Conservation (phyloP, 371 early-diverging fungal species). For the Mortierella sp. region DNA sequence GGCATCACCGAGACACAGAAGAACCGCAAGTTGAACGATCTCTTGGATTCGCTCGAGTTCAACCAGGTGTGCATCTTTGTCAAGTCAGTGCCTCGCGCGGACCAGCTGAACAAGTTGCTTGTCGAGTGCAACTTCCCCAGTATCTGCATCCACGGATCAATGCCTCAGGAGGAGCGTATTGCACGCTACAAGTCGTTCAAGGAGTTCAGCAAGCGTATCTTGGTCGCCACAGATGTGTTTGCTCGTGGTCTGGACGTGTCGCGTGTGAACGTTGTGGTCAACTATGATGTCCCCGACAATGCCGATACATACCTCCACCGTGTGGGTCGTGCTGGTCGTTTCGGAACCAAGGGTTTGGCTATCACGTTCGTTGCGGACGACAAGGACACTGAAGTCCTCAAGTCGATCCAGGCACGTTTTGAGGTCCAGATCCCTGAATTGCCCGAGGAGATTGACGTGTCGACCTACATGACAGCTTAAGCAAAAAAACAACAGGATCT, state of each 20-base stretch:
- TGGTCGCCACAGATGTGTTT: conserved; percentile 99
- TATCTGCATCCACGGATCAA: conserved; percentile 92
- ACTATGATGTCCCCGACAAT: conserved; percentile 97
- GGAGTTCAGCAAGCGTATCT: conserved; percentile 91
- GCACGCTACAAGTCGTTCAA: conserved; percentile 96
- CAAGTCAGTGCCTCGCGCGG: conserved; percentile 90
- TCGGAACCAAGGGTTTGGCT: conserved; percentile 99
- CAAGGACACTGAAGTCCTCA: conserved; percentile 84
- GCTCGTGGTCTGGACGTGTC: conserved; percentile 99
- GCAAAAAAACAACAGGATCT: too few relatives aligned
- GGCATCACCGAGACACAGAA: conserved; percentile 89
- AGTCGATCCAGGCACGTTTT: conserved; percentile 95
- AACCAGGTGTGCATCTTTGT: conserved; percentile 99
- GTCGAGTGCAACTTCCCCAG: conserved; percentile 93
- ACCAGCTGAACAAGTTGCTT: conserved; percentile 88
- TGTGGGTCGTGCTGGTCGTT: conserved; percentile 99
- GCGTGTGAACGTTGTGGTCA: conserved; percentile 99
- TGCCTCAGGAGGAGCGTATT: conserved; percentile 92
- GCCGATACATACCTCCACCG: conserved; percentile 98
- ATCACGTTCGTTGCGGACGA: conserved; percentile 96
- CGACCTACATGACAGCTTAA: conserved; percentile 69
- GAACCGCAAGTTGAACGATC: conserved; percentile 92
- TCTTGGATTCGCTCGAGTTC: conserved; percentile 95
- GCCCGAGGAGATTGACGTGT: conserved; percentile 89
- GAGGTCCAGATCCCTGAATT: conserved; percentile 94